Evolutionary conservation across 768 basidiomycete genomes (phyloP), one percentile per base, ranked within the genome.

Genomic region (Amanita molliuscula): DNA sequence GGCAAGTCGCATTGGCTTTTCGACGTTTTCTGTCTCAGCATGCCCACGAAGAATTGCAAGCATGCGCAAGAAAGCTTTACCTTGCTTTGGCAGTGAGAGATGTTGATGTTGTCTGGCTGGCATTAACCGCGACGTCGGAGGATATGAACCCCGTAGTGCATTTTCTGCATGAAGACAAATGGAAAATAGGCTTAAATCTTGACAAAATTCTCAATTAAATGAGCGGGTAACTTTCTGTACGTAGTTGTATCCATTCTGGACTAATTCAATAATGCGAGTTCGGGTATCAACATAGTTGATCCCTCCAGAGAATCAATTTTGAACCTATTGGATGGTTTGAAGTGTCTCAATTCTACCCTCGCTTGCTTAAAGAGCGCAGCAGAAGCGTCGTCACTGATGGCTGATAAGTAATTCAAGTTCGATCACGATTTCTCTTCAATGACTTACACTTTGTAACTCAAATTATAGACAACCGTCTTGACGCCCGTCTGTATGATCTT

Each of bases 401-500:
- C 3, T 46, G 28, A 48, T 41, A 16, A 21, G 41, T 47, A 21
- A 53, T 40, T 29, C 3, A 44, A 31, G 43, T 13, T 31, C 13
- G 31, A 31, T 23, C 23, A 23, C 18, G 0, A 25, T 11, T 48
- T 35, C 35, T 41, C 10, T 21, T 23, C 35, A 25, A 38, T 42
- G 13, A 74, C 87, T 58, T 56, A 90, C 96, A 98, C 90, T 73
- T 91, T 92, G 67, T 99, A 99, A 46, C 82, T 82, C 48, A 97
- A 68, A 62, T 93, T 95, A 63, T 98, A 99, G 4, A 98, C 88
- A 3, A 99, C 95, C 51, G 82, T 84, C 53, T 78, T 82, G 16
- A 98, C 85, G 0, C 94, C 95, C 18, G 83, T 86, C 61, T 99
- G 95, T 23, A 97, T 93, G 56, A 98, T 97, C 65, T 98, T 98